A percentile compares a stretch with the other conserved stretches of the same genome.
Conservation (phyloP, 768 basidiomycete genomes). For the Dioszegia crocea region DNA sequence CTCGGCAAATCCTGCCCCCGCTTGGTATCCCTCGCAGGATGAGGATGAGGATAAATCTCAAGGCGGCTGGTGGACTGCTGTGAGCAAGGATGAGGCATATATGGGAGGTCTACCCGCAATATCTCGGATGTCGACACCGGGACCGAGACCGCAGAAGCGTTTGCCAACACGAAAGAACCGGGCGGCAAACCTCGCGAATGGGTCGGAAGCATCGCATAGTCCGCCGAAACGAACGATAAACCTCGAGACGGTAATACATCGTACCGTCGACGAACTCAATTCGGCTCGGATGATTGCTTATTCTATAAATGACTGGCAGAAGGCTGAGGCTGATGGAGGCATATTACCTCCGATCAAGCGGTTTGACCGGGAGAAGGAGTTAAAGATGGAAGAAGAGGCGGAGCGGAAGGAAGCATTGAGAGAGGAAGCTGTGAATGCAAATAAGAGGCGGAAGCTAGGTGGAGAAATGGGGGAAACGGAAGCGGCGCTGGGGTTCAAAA, state of each 20-base stretch:
- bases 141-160: slow-evolving; percentile 2
- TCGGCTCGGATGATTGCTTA: slow-evolving; percentile 18
- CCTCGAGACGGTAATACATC: slow-evolving; percentile 23
- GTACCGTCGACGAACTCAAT: slow-evolving; percentile 26
- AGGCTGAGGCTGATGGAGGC: slow-evolving; percentile 35
- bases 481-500: slow-evolving; percentile 33
- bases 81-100: slow-evolving; percentile 28
- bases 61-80: slow-evolving; percentile 34
- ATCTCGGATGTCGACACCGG: slow-evolving; percentile 18
- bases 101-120: slow-evolving; percentile 26
- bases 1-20: slow-evolving; percentile 18
- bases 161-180: slow-evolving; percentile 1
- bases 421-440: slow-evolving; percentile 22
- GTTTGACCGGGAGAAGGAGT: slow-evolving; percentile 61
- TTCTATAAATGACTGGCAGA: slow-evolving; percentile 36
- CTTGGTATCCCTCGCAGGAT: slow-evolving; percentile 34
- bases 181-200: background rate
- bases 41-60: slow-evolving; percentile 31
- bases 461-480: slow-evolving; percentile 38
- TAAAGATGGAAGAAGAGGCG: slow-evolving; percentile 58
- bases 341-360: slow-evolving; percentile 41
- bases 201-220: background rate
- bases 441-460: slow-evolving; percentile 24
- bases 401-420: slow-evolving; percentile 17
- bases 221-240: slow-evolving; percentile 1